Conservation (phyloP, 371 early-diverging fungal genomes). For the Mucor racemosus region DNA sequence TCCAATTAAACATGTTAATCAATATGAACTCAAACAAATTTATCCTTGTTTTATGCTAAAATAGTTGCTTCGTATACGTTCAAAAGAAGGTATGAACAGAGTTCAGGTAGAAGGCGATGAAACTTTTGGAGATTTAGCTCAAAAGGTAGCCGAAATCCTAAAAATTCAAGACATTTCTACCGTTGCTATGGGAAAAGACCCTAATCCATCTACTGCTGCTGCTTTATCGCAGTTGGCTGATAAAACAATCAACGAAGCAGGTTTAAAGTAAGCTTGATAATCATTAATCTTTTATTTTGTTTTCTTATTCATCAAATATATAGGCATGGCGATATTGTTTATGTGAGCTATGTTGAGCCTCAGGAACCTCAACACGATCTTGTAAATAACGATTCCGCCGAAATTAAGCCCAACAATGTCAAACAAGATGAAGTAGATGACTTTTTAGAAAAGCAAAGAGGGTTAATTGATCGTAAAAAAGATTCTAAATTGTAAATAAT, state of each 20-base stretch:
- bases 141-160: slow-evolving; percentile 58
- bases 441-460: slow-evolving; percentile 80
- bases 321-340: slow-evolving; percentile 87
- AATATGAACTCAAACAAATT: not conserved
- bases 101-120: slow-evolving; percentile 70
- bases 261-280: slow-evolving; percentile 45
- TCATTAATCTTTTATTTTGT: not conserved
- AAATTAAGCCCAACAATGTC: slow-evolving; percentile 31
- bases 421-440: slow-evolving; percentile 83
- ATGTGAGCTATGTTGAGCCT: slow-evolving; percentile 59
- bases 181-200: slow-evolving; percentile 59
- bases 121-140: slow-evolving; percentile 54
- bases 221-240: slow-evolving; percentile 46
- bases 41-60: not conserved
- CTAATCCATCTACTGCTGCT: slow-evolving; percentile 46
- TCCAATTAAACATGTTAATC: not conserved
- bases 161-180: slow-evolving; percentile 50
- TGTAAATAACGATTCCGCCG: slow-evolving; percentile 16
- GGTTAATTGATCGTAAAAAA: slow-evolving; percentile 80
- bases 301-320: not conserved
- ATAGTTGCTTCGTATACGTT: slow-evolving; percentile 80
- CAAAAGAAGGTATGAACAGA: slow-evolving; percentile 83
- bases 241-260: slow-evolving; percentile 46
- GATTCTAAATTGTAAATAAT: slow-evolving; percentile 78
- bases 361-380: slow-evolving; percentile 16